Evolutionary conservation across 345 rosid genomes (phyloP), one percentile per base, ranked within the genome.

Genomic region (Draba incana): DNA sequence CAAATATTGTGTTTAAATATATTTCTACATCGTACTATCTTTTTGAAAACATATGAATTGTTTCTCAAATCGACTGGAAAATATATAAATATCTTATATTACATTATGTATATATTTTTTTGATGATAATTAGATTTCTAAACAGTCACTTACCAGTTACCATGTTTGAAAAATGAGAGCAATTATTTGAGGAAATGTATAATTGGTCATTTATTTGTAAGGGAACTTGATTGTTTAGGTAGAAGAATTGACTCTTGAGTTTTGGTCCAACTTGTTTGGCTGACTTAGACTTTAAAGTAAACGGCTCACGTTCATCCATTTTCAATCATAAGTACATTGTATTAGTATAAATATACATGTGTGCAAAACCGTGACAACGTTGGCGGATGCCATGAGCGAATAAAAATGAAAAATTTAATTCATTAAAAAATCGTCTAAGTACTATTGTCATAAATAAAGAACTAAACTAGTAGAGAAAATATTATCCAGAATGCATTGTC

Each of bases 201-300:
- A 49, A 10, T 2, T 9, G 28, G 66, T 45, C 30, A 46, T 15
- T 30, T 30, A 16, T 10, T 10, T 15, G 16, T 31, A 10, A 20
- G 42, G 44, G 31, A 28, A 3, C 28, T 10, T 45, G 30, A 48
- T 33, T 45, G 24, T 62, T 28, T 30, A 10, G 13, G 13, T 31
- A 63, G 31, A 63, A 35, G 12, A 38, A 24, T 50, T n/a, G 28
- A 41, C 56, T 5, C 4, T 33, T 47, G 20, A 43, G 7, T 28
- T 27, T 52, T 31, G 27, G 13, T 46, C 10, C 59, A 52, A 41
- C 42, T 53, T 42, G 11, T 53, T 41, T 27, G 41, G 51, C 52
- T 53, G 70, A 28, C 31, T 28, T 28, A 49, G 37, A 64, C 48
- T 64, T 13, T 12, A 39, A 16, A 48, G 56, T 33, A 48, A 48